Evolutionary conservation across 805 yeast genomes (phyloP).

Genomic region (Teunomyces panamensis): DNA sequence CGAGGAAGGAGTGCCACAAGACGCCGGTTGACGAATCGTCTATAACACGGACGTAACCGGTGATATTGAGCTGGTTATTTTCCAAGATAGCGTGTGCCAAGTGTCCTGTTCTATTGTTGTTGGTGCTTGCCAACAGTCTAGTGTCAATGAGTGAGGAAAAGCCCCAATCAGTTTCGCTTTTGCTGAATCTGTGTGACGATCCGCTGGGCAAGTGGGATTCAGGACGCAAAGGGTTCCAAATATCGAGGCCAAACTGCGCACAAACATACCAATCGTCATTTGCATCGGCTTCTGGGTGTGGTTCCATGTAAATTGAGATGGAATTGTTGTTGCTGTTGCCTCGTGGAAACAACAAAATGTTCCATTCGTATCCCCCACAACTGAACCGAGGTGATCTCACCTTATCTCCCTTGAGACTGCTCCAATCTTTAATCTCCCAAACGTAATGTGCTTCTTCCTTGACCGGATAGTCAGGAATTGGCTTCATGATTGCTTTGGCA

Average conservation of each 20-base stretch:
- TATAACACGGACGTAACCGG: constrained; percentile 72
- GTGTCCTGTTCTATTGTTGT: constrained; percentile 13
- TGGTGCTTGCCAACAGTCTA: constrained; percentile 43
- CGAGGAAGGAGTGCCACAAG: constrained; percentile 82
- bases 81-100: constrained; percentile 40
- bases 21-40: constrained; percentile 90
- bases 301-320: constrained; percentile 78
- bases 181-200: constrained; percentile 76
- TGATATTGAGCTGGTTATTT: constrained; percentile 61
- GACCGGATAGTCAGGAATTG: constrained; percentile 38
- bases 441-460: constrained; percentile 35
- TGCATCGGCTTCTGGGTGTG: constrained; percentile 44
- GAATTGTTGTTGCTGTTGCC: constrained; percentile 57
- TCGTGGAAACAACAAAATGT: constrained; percentile 70
- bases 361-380: constrained; percentile 66
- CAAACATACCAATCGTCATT: constrained; percentile 75
- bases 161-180: constrained; percentile 92
- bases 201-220: constrained; percentile 54
- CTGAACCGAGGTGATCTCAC: constrained; percentile 48
- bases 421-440: constrained; percentile 55
- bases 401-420: constrained; percentile 35
- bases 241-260: constrained; percentile 81
- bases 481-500: constrained; percentile 34
- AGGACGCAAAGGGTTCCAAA: constrained; percentile 79
- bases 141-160: constrained; percentile 73